phyloP scores from a whole-genome alignment of 495 filamentous ascomycete genomes.

The Durotheca rogersii region DNA sequence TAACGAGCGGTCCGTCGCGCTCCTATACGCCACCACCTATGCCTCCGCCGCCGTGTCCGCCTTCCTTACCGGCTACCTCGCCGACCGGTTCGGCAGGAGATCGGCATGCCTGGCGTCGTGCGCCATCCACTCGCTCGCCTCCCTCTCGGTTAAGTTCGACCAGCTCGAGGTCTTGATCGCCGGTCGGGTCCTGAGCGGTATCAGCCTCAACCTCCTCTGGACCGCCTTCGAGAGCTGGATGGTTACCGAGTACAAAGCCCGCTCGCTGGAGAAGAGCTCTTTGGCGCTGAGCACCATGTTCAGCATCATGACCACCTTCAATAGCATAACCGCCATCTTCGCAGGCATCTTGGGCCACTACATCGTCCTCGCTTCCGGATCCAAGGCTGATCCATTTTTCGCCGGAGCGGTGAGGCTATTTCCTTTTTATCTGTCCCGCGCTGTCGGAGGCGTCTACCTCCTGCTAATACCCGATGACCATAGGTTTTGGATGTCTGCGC shows the following conservation, averaged over 20 bases:
- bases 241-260: constrained; percentile 48
- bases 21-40: constrained; percentile 48
- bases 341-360: constrained; percentile 41
- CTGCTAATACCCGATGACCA: too few relatives aligned
- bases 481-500: constrained; percentile 30
- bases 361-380: constrained; percentile 41
- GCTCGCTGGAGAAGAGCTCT: constrained; percentile 28
- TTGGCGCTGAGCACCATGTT: constrained; percentile 43
- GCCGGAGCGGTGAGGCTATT: constrained; percentile 31
- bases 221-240: constrained; percentile 54
- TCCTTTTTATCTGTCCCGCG: constrained; percentile 16
- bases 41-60: constrained; percentile 47
- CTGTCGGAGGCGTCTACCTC: too few relatives aligned
- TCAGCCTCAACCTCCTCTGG: constrained; percentile 49
- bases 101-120: constrained; percentile 47
- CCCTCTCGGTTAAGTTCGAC: constrained; percentile 45
- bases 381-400: constrained; percentile 49
- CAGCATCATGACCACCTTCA: constrained; percentile 48
- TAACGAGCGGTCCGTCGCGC: constrained; percentile 44
- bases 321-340: constrained; percentile 46
- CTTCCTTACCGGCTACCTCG: constrained; percentile 46
- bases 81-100: constrained; percentile 47
- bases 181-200: constrained; percentile 46
- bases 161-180: constrained; percentile 40
- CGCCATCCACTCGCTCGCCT: constrained; percentile 46